Evolutionary conservation across 2,329 filamentous ascomycete species (phyloP).

Genomic region (Penicillium sp.): DNA sequence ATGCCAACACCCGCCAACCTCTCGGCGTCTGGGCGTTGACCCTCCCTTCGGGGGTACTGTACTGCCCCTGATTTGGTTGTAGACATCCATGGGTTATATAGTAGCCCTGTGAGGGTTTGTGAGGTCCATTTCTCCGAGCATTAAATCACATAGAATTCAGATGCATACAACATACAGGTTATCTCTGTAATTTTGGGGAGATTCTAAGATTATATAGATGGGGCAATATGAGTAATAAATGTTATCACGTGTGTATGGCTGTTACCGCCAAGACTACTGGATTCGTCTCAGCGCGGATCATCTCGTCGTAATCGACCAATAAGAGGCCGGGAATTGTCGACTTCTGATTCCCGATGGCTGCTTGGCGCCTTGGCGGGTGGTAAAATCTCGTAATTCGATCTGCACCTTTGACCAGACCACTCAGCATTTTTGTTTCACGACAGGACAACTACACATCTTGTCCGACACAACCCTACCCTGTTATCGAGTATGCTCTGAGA

Average conservation of each 20-base stretch:
- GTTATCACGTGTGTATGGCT: conserved; percentile 12
- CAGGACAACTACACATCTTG: conserved; percentile 3
- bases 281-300: conserved; percentile 16
- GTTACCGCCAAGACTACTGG: conserved; percentile 18
- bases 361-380: conserved; percentile 29
- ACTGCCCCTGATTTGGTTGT: not conserved
- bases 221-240: not conserved
- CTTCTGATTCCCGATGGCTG: conserved; percentile 6
- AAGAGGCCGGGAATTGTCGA: not conserved
- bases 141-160: not conserved
- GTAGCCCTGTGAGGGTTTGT: not conserved
- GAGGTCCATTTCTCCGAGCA: not conserved
- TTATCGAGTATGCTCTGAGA: not conserved
- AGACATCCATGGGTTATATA: not conserved
- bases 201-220: not conserved
- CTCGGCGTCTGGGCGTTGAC: conserved; percentile 11
- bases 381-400: conserved; percentile 18
- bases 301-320: conserved; percentile 11
- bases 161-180: not conserved
- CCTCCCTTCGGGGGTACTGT: not conserved
- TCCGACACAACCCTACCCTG: conserved; percentile 4
- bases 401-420: conserved; percentile 14
- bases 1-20: conserved; percentile 19
- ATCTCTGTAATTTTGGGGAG: not conserved
- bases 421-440: not conserved